phyloP scores from a whole-genome alignment of 2,329 filamentous ascomycete genomes.

The Colletotrichum spaethianum region DNA sequence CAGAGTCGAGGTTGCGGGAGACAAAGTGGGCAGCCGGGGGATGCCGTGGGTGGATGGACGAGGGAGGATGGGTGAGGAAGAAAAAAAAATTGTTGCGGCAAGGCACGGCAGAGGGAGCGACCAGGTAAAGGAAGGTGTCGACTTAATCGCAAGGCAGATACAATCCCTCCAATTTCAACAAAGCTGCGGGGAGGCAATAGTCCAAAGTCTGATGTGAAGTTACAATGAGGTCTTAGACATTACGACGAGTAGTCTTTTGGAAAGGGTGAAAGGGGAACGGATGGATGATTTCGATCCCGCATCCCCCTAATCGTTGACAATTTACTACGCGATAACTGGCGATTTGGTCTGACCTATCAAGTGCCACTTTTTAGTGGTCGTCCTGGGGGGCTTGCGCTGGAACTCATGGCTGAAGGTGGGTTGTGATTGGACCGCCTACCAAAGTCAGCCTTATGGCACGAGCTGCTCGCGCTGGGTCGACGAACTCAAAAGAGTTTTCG shows the following conservation, averaged over 20 bases:
- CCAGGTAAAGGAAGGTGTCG: constrained; percentile 17
- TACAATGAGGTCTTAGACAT: constrained; percentile 16
- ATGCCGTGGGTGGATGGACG: not conserved
- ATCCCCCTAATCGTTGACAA: constrained; percentile 27
- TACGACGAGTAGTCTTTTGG: not conserved
- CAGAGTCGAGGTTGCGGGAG: constrained; percentile 11
- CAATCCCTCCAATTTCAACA: constrained; percentile 5
- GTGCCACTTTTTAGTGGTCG: constrained; percentile 8
- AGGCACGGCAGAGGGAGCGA: constrained; percentile 30
- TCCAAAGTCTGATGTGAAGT: constrained; percentile 6
- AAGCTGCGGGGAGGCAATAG: not conserved
- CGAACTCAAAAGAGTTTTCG: constrained; percentile 7
- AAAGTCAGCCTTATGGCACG: constrained; percentile 32
- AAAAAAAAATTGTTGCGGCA: constrained; percentile 33
- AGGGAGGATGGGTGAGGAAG: constrained; percentile 1
- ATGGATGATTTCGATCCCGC: constrained; percentile 15
- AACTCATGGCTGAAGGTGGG: not conserved
- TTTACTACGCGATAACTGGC: constrained; percentile 13
- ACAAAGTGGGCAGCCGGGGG: constrained; percentile 9
- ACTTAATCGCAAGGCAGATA: constrained; percentile 11
- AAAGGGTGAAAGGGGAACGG: not conserved
- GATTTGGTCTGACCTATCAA: constrained; percentile 25
- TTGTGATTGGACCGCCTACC: constrained; percentile 26
- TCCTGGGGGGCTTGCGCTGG: constrained; percentile 8
- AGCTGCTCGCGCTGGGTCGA: constrained; percentile 19